A percentile compares a stretch with the other conserved stretches of the same genome.
Conservation (phyloP, 306 rosid species). For the Boehmeria nivea region DNA sequence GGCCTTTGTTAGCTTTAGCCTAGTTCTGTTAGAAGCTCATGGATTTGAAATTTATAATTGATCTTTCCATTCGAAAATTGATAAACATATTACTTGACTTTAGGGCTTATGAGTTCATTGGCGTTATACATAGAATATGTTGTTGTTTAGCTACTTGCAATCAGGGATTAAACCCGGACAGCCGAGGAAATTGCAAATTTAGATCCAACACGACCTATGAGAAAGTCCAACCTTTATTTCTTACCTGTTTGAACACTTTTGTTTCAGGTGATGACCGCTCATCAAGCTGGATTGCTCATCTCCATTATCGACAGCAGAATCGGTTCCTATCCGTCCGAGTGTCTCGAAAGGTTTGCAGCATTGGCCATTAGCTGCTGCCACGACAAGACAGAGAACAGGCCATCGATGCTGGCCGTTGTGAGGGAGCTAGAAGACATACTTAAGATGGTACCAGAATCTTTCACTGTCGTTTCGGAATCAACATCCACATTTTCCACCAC, state of each 20-base stretch:
- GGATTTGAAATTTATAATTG: not conserved
- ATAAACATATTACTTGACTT: too few species aligned
- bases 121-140: too few species aligned
- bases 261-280: slow-evolving; percentile 51
- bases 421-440: slow-evolving; percentile 61
- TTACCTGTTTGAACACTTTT: too few species aligned
- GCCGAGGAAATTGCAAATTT: too few species aligned
- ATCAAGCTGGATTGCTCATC: slow-evolving; percentile 36
- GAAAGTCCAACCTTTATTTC: too few species aligned
- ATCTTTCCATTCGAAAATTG: not conserved
- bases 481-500: slow-evolving; percentile 29
- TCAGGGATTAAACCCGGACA: too few species aligned
- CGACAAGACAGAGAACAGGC: slow-evolving; percentile 49
- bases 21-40: not conserved
- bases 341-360: slow-evolving; percentile 42
- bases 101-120: too few species aligned
- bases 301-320: slow-evolving; percentile 52
- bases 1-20: not conserved
- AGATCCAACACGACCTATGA: too few species aligned
- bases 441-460: slow-evolving; percentile 43
- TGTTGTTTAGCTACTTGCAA: too few species aligned
- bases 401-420: slow-evolving; percentile 64
- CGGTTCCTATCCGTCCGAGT: slow-evolving; percentile 48
- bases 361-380: slow-evolving; percentile 68
- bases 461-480: slow-evolving; percentile 34